These are phyloP conservation scores for Handroanthus guayacan DNA, from an alignment of 257 asterid genomes.

Conservation along the genomic window DNA sequence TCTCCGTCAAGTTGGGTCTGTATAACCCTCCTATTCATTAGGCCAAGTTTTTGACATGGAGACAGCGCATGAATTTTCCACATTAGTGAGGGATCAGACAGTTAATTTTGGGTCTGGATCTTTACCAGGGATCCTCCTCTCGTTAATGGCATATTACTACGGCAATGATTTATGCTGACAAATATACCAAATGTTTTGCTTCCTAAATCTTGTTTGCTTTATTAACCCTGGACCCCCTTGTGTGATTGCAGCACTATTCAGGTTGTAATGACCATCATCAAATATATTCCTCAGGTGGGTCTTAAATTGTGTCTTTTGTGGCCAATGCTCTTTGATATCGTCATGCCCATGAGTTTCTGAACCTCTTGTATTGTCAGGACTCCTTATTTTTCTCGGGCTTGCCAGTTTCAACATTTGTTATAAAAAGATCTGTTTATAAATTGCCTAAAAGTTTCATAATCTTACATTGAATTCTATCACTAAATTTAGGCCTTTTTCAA, in stretches of 20 bases:
- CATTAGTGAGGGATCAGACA: too few species aligned
- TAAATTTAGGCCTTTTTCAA: conserved; percentile 63
- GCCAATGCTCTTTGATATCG: neutral
- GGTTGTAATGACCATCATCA: conserved; percentile 85
- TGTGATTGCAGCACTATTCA: conserved; percentile 73
- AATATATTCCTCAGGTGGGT: conserved; percentile 94
- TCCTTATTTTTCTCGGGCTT: too few species aligned
- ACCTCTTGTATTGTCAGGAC: too few species aligned
- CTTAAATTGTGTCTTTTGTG: neutral
- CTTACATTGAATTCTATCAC: conserved; percentile 1
- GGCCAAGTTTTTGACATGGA: too few species aligned
- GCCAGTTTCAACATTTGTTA: too few species aligned
- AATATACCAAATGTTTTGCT: neutral
- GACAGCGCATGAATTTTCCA: too few species aligned
- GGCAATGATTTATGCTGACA: neutral
- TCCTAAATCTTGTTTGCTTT: neutral
- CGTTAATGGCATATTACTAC: too few species aligned
- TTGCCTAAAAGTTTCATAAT: neutral
- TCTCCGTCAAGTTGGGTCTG: too few species aligned
- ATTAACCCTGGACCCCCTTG: neutral
- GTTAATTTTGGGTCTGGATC: too few species aligned
- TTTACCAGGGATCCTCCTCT: too few species aligned
- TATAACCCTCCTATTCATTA: too few species aligned
- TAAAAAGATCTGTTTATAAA: too few species aligned
- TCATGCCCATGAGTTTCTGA: neutral